Conservation (phyloP, 208 protist species). For the Crithidia sp. region DNA sequence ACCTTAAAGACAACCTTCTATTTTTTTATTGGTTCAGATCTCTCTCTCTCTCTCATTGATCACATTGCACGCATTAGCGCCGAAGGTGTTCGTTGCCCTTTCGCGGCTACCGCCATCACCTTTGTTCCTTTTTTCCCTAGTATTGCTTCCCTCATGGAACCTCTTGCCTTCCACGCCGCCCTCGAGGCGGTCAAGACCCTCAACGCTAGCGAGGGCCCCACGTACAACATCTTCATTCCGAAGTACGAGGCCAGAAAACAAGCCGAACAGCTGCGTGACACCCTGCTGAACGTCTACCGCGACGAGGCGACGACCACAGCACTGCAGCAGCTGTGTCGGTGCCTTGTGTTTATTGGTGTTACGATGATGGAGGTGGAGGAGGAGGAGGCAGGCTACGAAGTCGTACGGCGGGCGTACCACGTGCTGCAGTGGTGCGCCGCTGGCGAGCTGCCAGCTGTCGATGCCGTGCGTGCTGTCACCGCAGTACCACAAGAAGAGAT, state of each 20-base stretch:
- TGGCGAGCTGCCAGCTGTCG: constrained; percentile 25
- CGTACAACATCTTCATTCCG: constrained; percentile 76
- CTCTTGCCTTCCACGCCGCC: constrained; percentile 38
- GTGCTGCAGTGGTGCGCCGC: constrained; percentile 45
- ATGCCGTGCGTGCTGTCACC: constrained; percentile 22
- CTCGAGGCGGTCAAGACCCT: constrained; percentile 65
- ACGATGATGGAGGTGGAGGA: constrained; percentile 86
- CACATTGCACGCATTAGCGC: too few relatives aligned
- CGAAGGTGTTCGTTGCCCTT: too few relatives aligned
- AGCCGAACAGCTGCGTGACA: constrained; percentile 62
- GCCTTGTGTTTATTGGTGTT: constrained; percentile 65
- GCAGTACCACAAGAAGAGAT: constrained; percentile 51
- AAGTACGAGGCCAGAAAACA: constrained; percentile 76
- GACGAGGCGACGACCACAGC: constrained; percentile 25
- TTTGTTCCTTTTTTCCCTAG: too few relatives aligned
- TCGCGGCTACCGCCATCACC: too few relatives aligned
- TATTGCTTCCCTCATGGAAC: constrained; percentile 42
- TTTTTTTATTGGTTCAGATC: too few relatives aligned
- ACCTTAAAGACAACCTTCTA: too few relatives aligned
- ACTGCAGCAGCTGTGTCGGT: constrained; percentile 72
- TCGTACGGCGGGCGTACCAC: constrained; percentile 59
- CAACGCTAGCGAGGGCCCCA: constrained; percentile 67
- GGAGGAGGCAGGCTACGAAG: constrained; percentile 57
- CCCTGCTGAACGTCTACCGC: constrained; percentile 65
- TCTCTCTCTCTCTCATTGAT: too few relatives aligned